A percentile compares a stretch with the other conserved stretches of the same genome.
Conservation (phyloP, 805 yeast species). For the Metschnikowia anglica region DNA sequence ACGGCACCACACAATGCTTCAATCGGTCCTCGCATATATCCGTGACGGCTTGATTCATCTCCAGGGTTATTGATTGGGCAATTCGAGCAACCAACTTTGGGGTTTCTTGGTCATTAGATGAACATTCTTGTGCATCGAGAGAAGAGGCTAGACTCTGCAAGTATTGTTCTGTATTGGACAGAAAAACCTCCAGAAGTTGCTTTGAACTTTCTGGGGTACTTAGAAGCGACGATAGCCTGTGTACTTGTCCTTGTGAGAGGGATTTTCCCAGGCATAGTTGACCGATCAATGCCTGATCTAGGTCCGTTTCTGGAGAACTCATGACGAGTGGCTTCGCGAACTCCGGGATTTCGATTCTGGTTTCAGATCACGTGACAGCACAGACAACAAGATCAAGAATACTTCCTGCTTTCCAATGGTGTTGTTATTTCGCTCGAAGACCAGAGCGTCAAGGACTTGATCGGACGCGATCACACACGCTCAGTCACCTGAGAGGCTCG, state of each 20-base stretch:
- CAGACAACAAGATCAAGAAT: too few relatives aligned
- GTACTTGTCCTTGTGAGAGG: not conserved
- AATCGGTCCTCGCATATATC: not conserved
- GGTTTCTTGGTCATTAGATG: not conserved
- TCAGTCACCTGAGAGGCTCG: not conserved
- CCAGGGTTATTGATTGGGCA: not conserved
- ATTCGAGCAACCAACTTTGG: not conserved
- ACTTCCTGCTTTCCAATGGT: too few relatives aligned
- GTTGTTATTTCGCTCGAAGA: too few relatives aligned
- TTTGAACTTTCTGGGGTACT: not conserved
- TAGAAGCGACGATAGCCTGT: not conserved
- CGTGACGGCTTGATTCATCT: not conserved
- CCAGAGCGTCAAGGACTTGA: too few relatives aligned
- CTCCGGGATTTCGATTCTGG: too few relatives aligned
- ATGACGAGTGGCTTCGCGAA: too few relatives aligned
- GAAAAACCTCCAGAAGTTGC: not conserved
- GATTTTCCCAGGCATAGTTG: conserved; percentile 5
- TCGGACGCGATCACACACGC: too few relatives aligned
- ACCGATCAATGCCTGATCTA: conserved; percentile 1
- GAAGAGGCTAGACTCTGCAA: conserved; percentile 3
- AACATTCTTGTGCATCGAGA: not conserved
- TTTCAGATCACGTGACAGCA: too few relatives aligned
- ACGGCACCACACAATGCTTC: not conserved
- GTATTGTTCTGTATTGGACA: not conserved
- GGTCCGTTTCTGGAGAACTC: not conserved